phyloP scores from a whole-genome alignment of 352 stramenopile species.

The Stephanocyclus meneghinianus region DNA sequence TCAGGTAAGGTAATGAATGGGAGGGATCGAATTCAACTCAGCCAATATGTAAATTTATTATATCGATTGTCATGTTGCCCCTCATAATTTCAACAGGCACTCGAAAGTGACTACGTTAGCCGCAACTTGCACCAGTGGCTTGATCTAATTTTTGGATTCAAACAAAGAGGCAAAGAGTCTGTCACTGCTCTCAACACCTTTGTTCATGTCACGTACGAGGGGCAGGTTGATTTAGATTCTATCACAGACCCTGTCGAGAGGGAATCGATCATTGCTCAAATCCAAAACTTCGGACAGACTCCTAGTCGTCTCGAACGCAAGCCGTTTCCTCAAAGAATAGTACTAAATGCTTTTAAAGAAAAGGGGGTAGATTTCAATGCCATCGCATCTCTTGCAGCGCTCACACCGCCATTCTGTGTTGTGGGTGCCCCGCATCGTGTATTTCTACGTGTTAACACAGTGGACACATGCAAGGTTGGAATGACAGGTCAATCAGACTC shows the following conservation, averaged over 20 bases:
- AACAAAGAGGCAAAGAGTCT: conserved; percentile 91
- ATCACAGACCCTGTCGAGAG: conserved; percentile 91
- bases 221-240: conserved; percentile 93
- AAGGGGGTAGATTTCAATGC: conserved; percentile 79
- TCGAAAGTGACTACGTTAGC: conserved; percentile 98
- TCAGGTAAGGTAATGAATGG: conserved; percentile 75
- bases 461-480: conserved; percentile 78
- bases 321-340: conserved; percentile 68
- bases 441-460: conserved; percentile 59
- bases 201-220: conserved; percentile 99
- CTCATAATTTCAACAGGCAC: conserved; percentile 77
- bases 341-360: conserved; percentile 66
- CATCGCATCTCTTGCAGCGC: conserved; percentile 66
- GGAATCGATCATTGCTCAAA: conserved; percentile 88
- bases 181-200: conserved; percentile 96
- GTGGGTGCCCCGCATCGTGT: conserved; percentile 77
- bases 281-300: conserved; percentile 86
- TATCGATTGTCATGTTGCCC: conserved; percentile 8
- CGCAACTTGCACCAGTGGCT: conserved; percentile 97
- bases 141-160: conserved; percentile 99
- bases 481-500: conserved; percentile 72
- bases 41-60: neutral
- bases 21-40: neutral
- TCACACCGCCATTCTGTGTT: conserved; percentile 82
- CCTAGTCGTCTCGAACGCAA: conserved; percentile 77